Percentiles rank a stretch among this genome's conserved stretches.
phyloP scores from a whole-genome alignment of 805 yeast genomes.

The Soucietia sequanensis region DNA sequence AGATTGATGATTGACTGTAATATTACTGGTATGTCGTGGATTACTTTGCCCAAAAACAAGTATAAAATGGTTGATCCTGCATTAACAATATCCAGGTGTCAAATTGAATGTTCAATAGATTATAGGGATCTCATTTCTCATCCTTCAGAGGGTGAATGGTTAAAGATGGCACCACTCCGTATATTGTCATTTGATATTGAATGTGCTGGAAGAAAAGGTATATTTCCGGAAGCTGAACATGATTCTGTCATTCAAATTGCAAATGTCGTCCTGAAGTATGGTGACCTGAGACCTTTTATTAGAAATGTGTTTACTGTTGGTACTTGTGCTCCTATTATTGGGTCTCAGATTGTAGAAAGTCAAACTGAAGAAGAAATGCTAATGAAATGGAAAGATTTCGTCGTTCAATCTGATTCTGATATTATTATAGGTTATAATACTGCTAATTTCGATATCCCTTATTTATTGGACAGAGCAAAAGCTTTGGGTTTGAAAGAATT shows the following conservation, averaged over 20 bases:
- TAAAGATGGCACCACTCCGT: constrained; percentile 89
- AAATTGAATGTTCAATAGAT: constrained; percentile 73
- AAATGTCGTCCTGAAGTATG: constrained; percentile 82
- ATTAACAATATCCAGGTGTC: constrained; percentile 69
- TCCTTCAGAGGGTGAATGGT: constrained; percentile 90
- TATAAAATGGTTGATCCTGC: constrained; percentile 48
- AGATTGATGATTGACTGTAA: constrained; percentile 91
- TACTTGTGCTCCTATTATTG: constrained; percentile 90
- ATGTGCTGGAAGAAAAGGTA: constrained; percentile 96
- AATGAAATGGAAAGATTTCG: constrained; percentile 80
- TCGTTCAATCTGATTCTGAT: constrained; percentile 86
- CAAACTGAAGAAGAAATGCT: constrained; percentile 80
- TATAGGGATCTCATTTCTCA: constrained; percentile 73
- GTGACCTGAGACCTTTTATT: constrained; percentile 84
- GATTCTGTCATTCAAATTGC: constrained; percentile 98
- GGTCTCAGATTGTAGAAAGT: constrained; percentile 81
- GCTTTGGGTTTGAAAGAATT: constrained; percentile 65
- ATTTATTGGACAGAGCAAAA: constrained; percentile 80
- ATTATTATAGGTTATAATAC: constrained; percentile 96
- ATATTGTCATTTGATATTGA: constrained; percentile 95
- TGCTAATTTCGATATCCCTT: constrained; percentile 93
- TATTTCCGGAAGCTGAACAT: constrained; percentile 90
- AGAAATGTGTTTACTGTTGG: constrained; percentile 93
- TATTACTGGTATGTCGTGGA: constrained; percentile 97
- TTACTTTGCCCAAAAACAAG: constrained; percentile 76